Conservation (phyloP, 306 rosid species). For the Sphenostylis stenocarpa region DNA sequence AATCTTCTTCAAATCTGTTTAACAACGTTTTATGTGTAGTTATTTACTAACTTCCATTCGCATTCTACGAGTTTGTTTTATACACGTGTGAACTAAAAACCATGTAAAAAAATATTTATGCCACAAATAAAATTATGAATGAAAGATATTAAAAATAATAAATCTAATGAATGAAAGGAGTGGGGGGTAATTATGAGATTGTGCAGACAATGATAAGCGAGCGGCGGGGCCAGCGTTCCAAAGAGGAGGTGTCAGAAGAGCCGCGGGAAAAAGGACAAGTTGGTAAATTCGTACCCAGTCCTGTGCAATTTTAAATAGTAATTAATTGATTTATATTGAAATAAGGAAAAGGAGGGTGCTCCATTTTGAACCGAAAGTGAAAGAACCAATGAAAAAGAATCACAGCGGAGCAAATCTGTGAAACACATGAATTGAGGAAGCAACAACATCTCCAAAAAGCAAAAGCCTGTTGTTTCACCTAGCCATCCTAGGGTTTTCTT, state of each 20-base stretch:
- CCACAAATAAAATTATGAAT: too few species aligned
- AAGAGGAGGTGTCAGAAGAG: conserved; percentile 41
- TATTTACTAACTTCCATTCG: background rate
- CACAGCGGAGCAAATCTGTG: conserved; percentile 39
- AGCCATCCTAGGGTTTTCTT: conserved; percentile 30
- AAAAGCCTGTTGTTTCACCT: conserved; percentile 19
- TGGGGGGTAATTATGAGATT: conserved; percentile 32
- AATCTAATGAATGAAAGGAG: background rate
- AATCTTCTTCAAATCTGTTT: too few species aligned
- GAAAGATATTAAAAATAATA: too few species aligned
- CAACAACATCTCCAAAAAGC: conserved; percentile 28
- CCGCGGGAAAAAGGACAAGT: conserved; percentile 52
- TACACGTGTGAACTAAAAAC: too few species aligned
- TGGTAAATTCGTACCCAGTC: background rate
- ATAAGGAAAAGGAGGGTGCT: conserved; percentile 3
- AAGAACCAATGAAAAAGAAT: conserved; percentile 65
- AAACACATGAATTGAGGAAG: conserved; percentile 17
- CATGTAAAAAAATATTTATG: too few species aligned
- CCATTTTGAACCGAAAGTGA: conserved; percentile 79
- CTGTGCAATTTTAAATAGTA: background rate
- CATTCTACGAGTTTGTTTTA: background rate
- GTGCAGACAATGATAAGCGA: conserved; percentile 18
- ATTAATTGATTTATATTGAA: background rate
- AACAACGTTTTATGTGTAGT: background rate
- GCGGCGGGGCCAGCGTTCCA: conserved; percentile 21